phyloP scores from a whole-genome alignment of 768 basidiomycete genomes.

The Flagelloscypha sp. region DNA sequence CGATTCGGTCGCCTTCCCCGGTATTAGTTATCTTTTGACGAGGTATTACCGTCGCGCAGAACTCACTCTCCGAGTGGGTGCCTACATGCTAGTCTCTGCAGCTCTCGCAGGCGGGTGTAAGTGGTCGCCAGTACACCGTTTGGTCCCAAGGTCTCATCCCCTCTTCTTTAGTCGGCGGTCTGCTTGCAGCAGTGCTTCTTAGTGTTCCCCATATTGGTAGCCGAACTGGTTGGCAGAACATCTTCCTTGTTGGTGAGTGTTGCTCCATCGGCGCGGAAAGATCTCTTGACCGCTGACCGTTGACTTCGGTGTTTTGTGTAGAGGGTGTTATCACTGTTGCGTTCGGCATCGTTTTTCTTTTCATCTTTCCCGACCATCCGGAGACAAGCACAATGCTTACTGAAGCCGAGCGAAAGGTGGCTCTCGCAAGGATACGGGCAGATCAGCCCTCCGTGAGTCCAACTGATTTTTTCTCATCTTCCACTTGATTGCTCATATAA shows the following conservation, averaged over 20 bases:
- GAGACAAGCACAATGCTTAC: slow-evolving; percentile 27
- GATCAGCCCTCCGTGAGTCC: too few relatives aligned
- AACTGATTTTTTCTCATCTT: too few relatives aligned
- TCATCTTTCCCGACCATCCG: slow-evolving; percentile 22
- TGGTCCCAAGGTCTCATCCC: too few relatives aligned
- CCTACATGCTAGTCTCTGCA: slow-evolving; percentile 5
- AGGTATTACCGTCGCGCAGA: slow-evolving; percentile 5
- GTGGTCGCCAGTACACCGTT: too few relatives aligned
- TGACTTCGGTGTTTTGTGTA: too few relatives aligned
- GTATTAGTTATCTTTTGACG: slow-evolving; percentile 6
- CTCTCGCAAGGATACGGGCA: slow-evolving; percentile 23
- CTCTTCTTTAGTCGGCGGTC: slow-evolving; percentile 6
- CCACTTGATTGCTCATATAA: too few relatives aligned
- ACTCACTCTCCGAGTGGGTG: slow-evolving; percentile 5
- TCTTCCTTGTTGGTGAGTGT: neutral
- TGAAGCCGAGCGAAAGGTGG: slow-evolving; percentile 22
- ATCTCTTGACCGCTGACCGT: slow-evolving; percentile 5
- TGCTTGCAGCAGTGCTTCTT: slow-evolving; percentile 3
- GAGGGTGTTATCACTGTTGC: slow-evolving; percentile 16
- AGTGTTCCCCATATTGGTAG: slow-evolving; percentile 1
- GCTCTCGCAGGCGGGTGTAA: slow-evolving; percentile 5
- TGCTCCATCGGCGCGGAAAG: neutral
- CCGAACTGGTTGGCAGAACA: slow-evolving; percentile 2
- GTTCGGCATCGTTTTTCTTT: slow-evolving; percentile 18
- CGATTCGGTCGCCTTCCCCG: slow-evolving; percentile 6